Conservation (phyloP, 2,329 filamentous ascomycete genomes). For the Trichoderma cornu-damae region DNA sequence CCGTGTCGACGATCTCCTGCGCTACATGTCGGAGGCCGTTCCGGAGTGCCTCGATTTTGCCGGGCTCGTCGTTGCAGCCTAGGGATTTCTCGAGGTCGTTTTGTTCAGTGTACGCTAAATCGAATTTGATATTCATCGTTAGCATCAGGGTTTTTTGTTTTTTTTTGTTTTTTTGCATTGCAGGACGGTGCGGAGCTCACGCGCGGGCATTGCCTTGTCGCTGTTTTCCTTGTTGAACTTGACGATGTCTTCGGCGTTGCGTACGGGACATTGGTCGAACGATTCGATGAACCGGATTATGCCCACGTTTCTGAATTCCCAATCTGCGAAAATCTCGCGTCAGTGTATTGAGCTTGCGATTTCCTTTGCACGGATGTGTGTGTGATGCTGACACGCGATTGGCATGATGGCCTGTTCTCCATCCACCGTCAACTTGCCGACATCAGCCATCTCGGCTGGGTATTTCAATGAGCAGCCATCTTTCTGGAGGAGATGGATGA, state of each 20-base stretch:
- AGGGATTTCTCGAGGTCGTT: slow-evolving; percentile 21
- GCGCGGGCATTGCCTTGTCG: slow-evolving; percentile 20
- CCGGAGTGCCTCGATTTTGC: not conserved
- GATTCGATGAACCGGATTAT: slow-evolving; percentile 19
- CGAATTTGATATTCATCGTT: not conserved
- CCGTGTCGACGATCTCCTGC: slow-evolving; percentile 5
- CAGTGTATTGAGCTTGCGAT: not conserved
- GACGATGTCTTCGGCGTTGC: slow-evolving; percentile 18
- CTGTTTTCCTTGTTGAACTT: slow-evolving; percentile 21
- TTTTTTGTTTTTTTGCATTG: too few species aligned
- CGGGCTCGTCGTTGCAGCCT: slow-evolving; percentile 11
- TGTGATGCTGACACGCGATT: not conserved
- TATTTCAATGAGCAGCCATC: not conserved
- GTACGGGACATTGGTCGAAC: slow-evolving; percentile 21
- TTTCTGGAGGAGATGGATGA: not conserved
- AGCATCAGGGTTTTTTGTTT: too few species aligned
- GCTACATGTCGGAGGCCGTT: not conserved
- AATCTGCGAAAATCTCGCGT: slow-evolving; percentile 12
- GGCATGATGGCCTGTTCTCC: slow-evolving; percentile 3
- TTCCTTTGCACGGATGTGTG: too few species aligned
- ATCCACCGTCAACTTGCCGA: not conserved
- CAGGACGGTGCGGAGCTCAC: too few species aligned
- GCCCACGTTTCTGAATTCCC: slow-evolving; percentile 24
- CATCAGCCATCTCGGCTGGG: not conserved
- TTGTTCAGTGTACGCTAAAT: slow-evolving; percentile 20